Conservation (phyloP, 2,329 filamentous ascomycete species). For the Hypoxylon sp. region DNA sequence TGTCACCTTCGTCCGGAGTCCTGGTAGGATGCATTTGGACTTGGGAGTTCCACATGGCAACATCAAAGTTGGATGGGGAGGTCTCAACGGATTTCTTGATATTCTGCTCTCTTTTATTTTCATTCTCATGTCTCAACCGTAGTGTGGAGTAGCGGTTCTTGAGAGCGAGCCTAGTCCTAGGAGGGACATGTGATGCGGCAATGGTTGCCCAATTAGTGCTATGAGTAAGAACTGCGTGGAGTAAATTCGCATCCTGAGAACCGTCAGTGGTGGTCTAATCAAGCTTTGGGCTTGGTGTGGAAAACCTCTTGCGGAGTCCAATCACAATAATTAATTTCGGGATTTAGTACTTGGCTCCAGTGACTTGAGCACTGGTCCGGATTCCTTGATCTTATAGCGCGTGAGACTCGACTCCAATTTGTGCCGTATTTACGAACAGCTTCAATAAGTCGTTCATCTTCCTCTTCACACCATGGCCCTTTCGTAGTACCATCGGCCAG, state of each 20-base stretch:
- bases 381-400: slow-evolving; percentile 11
- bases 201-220: slow-evolving; percentile 19
- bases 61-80: background rate
- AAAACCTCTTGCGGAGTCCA: slow-evolving; percentile 14
- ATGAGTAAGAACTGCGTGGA: slow-evolving; percentile 17
- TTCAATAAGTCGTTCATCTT: slow-evolving; percentile 19
- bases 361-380: slow-evolving; percentile 18
- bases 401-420: slow-evolving; percentile 13
- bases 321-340: slow-evolving; percentile 15
- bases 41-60: background rate
- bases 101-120: slow-evolving; percentile 3
- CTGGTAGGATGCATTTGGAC: background rate
- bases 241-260: slow-evolving; percentile 10
- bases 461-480: slow-evolving; percentile 17
- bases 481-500: slow-evolving; percentile 12
- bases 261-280: background rate
- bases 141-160: slow-evolving; percentile 18
- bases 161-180: slow-evolving; percentile 9
- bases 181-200: slow-evolving; percentile 9
- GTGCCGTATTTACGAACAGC: slow-evolving; percentile 17
- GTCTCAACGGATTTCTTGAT: background rate
- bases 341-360: slow-evolving; percentile 19
- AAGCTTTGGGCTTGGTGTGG: background rate
- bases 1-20: background rate
- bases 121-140: slow-evolving; percentile 11